Conservation (phyloP, 306 rosid genomes). For the Abrus precatorius region DNA sequence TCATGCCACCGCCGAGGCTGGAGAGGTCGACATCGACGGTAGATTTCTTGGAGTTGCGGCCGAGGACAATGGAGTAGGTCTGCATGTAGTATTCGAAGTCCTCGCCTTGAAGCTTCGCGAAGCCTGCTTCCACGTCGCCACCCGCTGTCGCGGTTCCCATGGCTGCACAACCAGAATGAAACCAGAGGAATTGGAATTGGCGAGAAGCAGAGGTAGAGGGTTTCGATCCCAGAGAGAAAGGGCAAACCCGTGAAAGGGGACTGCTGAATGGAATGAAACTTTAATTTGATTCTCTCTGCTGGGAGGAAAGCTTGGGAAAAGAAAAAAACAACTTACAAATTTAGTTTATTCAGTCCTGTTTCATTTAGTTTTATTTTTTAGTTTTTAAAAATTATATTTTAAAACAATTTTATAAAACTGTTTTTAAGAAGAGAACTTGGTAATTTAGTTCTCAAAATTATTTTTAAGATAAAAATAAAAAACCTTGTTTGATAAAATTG, state of each 20-base stretch:
- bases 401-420: no score
- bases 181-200: not conserved
- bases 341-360: no score
- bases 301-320: no score
- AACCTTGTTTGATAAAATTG: no score
- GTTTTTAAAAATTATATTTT: no score
- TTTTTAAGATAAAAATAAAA: no score
- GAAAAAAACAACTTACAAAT: no score
- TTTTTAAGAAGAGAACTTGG: no score
- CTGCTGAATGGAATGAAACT: no score
- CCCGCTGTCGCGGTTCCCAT: slow-evolving; percentile 59
- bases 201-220: not conserved
- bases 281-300: no score
- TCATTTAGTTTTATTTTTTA: no score
- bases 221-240: not conserved
- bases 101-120: slow-evolving; percentile 97
- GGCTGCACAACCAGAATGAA: not conserved
- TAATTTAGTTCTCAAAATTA: no score
- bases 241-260: not conserved
- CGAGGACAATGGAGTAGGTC: slow-evolving; percentile 94
- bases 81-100: slow-evolving; percentile 99
- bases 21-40: slow-evolving; percentile 97
- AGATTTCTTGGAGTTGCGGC: slow-evolving; percentile 97
- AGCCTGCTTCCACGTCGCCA: slow-evolving; percentile 96
- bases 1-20: slow-evolving; percentile 99